Evolutionary conservation across 108 stramenopile species (phyloP), one percentile per base, ranked within the genome.

Genomic region (Conticribra guillardii): DNA sequence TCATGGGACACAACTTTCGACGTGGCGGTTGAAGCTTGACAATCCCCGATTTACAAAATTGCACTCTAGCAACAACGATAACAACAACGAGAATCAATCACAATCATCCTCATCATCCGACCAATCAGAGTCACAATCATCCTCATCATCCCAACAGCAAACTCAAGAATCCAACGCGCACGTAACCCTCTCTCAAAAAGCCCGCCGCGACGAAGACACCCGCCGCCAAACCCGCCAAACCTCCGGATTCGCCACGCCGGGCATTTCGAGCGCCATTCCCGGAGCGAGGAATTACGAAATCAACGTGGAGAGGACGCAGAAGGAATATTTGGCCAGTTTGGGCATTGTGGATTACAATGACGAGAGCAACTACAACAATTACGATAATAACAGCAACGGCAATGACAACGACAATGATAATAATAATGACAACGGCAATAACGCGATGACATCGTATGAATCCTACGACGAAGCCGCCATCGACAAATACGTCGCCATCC

Each of bases 201-300:
- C 79, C 62, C 74, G 87, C 2, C 86, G 88, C 55, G 81, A 85
- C n/a, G 92, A 93, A 72, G 86, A 89, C 15, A 27, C 53, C 23
- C 75, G 92, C 49, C 80, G 89, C 17, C 53, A 85, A 45, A 30
- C 66, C 32, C 87, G 92, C 4, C 72, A 67, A 28, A 60, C 73
- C 9, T 86, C 89, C 34, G 89, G 89, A 3, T 78, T 90, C 50
- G 77, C 77, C 50, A 71, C 69, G 1, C 82, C 87, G 16, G 92
- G 92, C 17, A 81, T 86, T 45, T 89, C 88, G 45, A 90, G 89
- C 21, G 92, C 89, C 7, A 79, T 74, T 53, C 67, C 77, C 32
- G 86, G 80, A n/a, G 92, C 84, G 18, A 59, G 54, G 29, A 82
- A 93, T 59, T 88, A 70, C 64, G 71, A 71, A 8, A 45, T 93